Evolutionary conservation across 2,329 filamentous ascomycete species (phyloP), one percentile per base, ranked within the genome.

Genomic region (Rachicladosporium sp.): DNA sequence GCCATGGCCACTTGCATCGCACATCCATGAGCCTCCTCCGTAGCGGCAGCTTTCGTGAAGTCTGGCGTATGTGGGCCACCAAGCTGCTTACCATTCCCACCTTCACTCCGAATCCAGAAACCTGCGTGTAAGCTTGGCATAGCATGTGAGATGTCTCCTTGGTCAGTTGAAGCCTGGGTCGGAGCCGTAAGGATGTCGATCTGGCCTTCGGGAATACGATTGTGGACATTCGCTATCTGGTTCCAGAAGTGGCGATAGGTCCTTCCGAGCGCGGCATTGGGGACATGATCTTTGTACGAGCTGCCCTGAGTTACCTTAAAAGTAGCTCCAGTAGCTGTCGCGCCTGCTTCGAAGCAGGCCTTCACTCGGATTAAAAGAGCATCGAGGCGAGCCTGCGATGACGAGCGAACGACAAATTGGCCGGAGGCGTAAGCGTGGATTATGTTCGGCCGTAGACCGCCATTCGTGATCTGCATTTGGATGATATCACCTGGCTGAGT

Each of bases 81-180:
- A 9, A 50, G 45, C 36, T 55, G 46, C 19, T 43, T 42, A 2
- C 60, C 60, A 31, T 50, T 36, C n/a, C 46, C 37, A 34, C 42
- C 44, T 38, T 55, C 54, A 4, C 59, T 58, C 1, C 55, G 46
- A 33, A 64, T 73, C 19, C 62, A 61, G 49, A 76, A 77, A 5
- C 67, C 66, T 1, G 65, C 60, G 40, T 64, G 70, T 30, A 78
- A 52, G 38, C 68, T 72, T 31, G 74, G 75, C 61, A 76, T 65
- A 1, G 63, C 69, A 48, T 77, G 69, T 46, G 69, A 74, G 39
- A 78, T 55, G 44, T 78, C 66, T 0, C 74, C 75, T 56, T 76
- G 72, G 50, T 78, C 74, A 0, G 72, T 76, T 46, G 70, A 74
- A 4, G 73, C 73, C 49, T 62, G 65, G n/a, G 65, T 68, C 15